Conservation (phyloP, 176 grass and related monocot species). For the Hyparrhenia diplandra region DNA sequence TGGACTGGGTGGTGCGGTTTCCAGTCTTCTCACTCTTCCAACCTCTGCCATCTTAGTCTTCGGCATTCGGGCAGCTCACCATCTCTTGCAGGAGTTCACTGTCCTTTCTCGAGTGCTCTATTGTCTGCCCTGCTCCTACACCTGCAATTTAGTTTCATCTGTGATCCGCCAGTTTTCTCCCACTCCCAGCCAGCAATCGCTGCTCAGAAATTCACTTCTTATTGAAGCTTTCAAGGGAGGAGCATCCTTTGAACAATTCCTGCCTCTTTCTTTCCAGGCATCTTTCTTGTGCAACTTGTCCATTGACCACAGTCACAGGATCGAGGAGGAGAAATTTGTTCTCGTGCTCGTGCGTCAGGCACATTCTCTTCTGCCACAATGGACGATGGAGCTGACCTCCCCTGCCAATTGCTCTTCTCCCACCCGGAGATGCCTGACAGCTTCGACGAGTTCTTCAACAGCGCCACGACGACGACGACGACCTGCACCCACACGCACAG, state of each 20-base stretch:
- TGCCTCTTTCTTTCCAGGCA: background rate
- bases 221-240: background rate
- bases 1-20: background rate
- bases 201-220: background rate
- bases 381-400: conserved; percentile 57
- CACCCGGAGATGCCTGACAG: conserved; percentile 49
- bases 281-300: conserved; percentile 19
- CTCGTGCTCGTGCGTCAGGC: conserved; percentile 5
- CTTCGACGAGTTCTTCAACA: conserved; percentile 64
- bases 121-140: background rate
- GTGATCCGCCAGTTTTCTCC: background rate
- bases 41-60: background rate
- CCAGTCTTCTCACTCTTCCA: background rate
- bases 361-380: conserved; percentile 33
- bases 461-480: conserved; percentile 33
- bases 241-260: background rate
- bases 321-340: background rate
- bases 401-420: conserved; percentile 52
- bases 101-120: background rate
- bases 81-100: background rate
- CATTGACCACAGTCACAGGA: background rate
- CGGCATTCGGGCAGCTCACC: background rate
- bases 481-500: conserved; percentile 87
- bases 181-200: background rate
- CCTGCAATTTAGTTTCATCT: background rate